Evolutionary conservation across 306 rosid species (phyloP).

Genomic region (Cucurbita pepo): DNA sequence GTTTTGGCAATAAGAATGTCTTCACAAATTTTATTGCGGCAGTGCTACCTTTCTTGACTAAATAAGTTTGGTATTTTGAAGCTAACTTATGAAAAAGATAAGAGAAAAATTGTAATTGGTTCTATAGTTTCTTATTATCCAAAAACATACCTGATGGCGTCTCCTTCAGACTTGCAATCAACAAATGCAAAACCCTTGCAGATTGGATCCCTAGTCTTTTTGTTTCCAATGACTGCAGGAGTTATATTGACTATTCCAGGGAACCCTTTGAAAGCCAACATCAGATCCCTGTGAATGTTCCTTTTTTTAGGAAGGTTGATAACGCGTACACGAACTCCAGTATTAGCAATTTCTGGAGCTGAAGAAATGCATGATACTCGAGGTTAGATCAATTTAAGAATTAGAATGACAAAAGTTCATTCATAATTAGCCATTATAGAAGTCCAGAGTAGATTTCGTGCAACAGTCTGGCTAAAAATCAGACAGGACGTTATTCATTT

Average conservation of each 20-base stretch:
- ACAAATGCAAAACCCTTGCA: conserved; percentile 87
- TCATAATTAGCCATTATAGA: not conserved
- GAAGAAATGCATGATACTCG: conserved; percentile 12
- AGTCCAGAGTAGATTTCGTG: not conserved
- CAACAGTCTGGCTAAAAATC: not conserved
- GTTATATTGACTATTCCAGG: conserved; percentile 45
- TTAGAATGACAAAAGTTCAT: not conserved
- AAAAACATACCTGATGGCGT: conserved; percentile 46
- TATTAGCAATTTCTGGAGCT: conserved; percentile 32
- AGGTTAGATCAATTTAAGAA: not conserved
- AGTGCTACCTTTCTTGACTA: not conserved
- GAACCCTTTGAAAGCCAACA: conserved; percentile 41
- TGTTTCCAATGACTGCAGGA: conserved; percentile 63
- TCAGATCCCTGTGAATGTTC: conserved; percentile 65
- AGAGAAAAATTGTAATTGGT: not conserved
- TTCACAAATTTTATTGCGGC: not conserved
- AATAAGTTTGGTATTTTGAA: not conserved
- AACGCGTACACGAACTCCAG: conserved; percentile 39
- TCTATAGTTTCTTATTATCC: not conserved
- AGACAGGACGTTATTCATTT: not conserved
- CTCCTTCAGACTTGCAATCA: conserved; percentile 44
- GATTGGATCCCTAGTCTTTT: conserved; percentile 85
- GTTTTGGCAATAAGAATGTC: not conserved
- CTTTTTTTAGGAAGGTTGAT: conserved; percentile 67
- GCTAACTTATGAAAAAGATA: not conserved